Evolutionary conservation across 768 basidiomycete species (phyloP), one percentile per base, ranked within the genome.

Genomic region (Panaeolus cyanescens): DNA sequence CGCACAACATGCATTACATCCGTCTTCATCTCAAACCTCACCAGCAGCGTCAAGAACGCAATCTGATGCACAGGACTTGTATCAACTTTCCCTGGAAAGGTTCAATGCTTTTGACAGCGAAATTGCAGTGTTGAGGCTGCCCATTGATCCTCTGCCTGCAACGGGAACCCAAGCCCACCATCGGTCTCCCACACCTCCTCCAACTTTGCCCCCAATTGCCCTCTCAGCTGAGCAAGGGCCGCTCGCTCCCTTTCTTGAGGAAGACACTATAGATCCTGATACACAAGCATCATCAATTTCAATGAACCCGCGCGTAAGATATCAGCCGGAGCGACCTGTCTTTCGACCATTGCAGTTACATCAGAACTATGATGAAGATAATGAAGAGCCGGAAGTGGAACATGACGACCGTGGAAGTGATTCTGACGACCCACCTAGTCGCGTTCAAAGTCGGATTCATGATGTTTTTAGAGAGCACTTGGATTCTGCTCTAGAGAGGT

Each of bases 91-190:
- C 0, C 62, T 86, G 22, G 82, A 83, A 32, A 80, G 83, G 32
- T 85, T 85, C 64, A 81, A 78, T 70, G 76, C 78, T 30, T 85
- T 86, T 61, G 83, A 87, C 66, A 77, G 75, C 56, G 78, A 85
- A 55, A 85, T 85, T 45, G 78, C 81, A 62, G 77, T 77, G 19
- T 69, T 85, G 62, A 79, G 83, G 28, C 76, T 73, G 58, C 36
- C 57, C 2, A 31, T 55, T 54, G 79, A 78, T 33, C 73, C 74
- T 54, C 69, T 74, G 13, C 69, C 71, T 45, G 62, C 67, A 13
- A 63, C 65, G 17, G 55, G 59, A 28, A 64, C 66, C 31, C 65
- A 64, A 32, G 40, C 61, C 8, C 54, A 64, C 0, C 61, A 71
- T 25, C 70, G 71, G 8, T 64, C 70, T 2, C 63, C 68, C 15